Evolutionary conservation across 176 grass and related monocot genomes (phyloP), one percentile per base, ranked within the genome.

Genomic region (Juncus effusus): DNA sequence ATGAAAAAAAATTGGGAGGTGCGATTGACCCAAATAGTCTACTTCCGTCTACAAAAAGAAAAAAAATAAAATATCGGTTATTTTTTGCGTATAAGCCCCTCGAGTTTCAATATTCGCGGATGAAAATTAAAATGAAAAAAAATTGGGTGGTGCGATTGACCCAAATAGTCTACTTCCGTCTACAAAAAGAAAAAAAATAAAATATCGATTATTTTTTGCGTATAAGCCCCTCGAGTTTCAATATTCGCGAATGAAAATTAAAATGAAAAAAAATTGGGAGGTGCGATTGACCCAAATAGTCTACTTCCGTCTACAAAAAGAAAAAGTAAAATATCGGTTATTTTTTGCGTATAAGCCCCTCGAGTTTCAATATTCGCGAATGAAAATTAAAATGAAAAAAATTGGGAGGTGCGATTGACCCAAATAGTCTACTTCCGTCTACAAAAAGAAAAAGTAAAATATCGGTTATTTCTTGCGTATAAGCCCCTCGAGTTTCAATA

Each of bases 121-220:
- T 45, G 7, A 45, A 45, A 3, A 3, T 7, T 45, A 3, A 7
- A 4, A 45, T 4, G 42, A 4, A 45, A 4, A 45, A 3, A 45
- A 45, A 45, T 7, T 45, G n/a, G n/a, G 57, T 96, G 92, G 76
- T 85, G 82, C 72, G 91, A 84, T 71, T 85, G 84, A 67, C 92
- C 92, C 72, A 96, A 87, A 59, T 96, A 96, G 67, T 88, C 79
- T 38, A 96, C 92, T 70, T 96, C 92, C 40, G 92, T 91, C 92
- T 96, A 82, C 60, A 83, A 49, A 4, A 19, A 64, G 65, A 90
- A n/a, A 12, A 51, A 61, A 3, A 45, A 45, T 7, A 3, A 45
- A 69, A 56, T 12, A 76, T 41, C 6, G 75, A 60, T 71, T 28
- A 75, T 50, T 35, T n/a, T n/a, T n/a, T n/a, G n/a, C n/a, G n/a